Percentiles rank a stretch among this genome's conserved stretches.
These are phyloP conservation scores for Blastobotrys attinorum DNA, from an alignment of 805 yeast genomes.

Conservation along the genomic window DNA sequence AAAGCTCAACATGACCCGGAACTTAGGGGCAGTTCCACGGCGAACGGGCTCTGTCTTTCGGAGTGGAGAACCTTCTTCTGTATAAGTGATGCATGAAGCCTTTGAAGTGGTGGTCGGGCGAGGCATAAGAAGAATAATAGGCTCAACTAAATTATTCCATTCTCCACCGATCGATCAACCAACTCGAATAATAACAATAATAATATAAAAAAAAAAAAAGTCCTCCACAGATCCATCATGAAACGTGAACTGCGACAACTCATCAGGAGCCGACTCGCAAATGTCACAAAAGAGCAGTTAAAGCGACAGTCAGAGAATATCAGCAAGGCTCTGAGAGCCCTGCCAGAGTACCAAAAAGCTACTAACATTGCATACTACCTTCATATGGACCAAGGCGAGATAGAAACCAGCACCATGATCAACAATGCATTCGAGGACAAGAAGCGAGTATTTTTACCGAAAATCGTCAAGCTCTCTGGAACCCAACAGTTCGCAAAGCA, in stretches of 20 bases:
- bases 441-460: slow-evolving; percentile 30
- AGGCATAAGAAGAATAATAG: no score
- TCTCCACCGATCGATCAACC: neutral
- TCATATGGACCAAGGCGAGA: slow-evolving; percentile 69
- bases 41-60: no score
- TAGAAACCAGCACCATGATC: slow-evolving; percentile 52
- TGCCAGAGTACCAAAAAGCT: slow-evolving; percentile 38
- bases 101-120: no score
- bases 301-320: slow-evolving; percentile 5
- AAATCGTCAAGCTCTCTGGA: slow-evolving; percentile 46
- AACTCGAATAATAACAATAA: no score
- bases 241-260: slow-evolving; percentile 11
- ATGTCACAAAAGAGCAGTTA: neutral
- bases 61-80: no score
- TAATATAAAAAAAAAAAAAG: neutral
- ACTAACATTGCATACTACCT: slow-evolving; percentile 56
- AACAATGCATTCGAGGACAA: slow-evolving; percentile 39
- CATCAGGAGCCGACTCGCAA: slow-evolving; percentile 5
- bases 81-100: no score
- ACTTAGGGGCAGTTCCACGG: no score
- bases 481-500: slow-evolving; percentile 29
- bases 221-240: no score
- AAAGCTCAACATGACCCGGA: no score
- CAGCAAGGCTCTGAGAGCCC: slow-evolving; percentile 14
- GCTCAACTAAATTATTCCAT: neutral